Percentiles rank a stretch among this genome's conserved stretches.
Evolutionary conservation across 2,329 filamentous ascomycete genomes (phyloP).

Genomic region (Fusarium mangiferae): DNA sequence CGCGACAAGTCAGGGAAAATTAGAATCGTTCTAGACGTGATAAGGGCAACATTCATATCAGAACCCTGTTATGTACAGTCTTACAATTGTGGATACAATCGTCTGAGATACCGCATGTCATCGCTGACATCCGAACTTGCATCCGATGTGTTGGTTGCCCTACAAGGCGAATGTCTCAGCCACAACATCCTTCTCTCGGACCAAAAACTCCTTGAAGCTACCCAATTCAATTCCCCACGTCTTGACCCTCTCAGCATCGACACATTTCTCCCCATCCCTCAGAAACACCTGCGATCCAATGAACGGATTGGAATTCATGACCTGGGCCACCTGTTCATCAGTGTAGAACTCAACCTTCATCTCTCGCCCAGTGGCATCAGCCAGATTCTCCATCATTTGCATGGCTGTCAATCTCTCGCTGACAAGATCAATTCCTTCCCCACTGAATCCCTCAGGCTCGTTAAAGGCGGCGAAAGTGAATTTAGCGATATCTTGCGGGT

Average conservation of each 20-base stretch:
- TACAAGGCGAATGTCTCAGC: neutral
- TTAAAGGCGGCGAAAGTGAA: neutral
- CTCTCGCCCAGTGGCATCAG: neutral
- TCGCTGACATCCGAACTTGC: rapidly evolving
- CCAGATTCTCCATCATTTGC: neutral
- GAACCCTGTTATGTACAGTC: too few species aligned
- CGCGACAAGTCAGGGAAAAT: too few species aligned
- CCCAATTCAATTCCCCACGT: neutral
- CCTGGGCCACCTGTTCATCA: neutral
- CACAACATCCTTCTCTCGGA: neutral
- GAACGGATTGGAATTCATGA: rapidly evolving
- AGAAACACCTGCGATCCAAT: neutral
- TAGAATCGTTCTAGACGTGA: too few species aligned
- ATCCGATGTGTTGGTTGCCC: neutral
- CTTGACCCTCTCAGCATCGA: neutral
- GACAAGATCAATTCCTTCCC: neutral
- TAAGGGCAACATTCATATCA: neutral
- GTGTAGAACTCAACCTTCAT: neutral
- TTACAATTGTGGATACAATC: too few species aligned
- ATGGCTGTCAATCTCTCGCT: neutral
- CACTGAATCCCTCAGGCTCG: rapidly evolving
- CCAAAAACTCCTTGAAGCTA: neutral
- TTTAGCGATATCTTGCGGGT: neutral
- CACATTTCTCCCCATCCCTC: neutral
- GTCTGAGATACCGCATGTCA: neutral